Evolutionary conservation across 2,329 filamentous ascomycete genomes (phyloP), one percentile per base, ranked within the genome.

Genomic region (Raffaelea deltoideospora): DNA sequence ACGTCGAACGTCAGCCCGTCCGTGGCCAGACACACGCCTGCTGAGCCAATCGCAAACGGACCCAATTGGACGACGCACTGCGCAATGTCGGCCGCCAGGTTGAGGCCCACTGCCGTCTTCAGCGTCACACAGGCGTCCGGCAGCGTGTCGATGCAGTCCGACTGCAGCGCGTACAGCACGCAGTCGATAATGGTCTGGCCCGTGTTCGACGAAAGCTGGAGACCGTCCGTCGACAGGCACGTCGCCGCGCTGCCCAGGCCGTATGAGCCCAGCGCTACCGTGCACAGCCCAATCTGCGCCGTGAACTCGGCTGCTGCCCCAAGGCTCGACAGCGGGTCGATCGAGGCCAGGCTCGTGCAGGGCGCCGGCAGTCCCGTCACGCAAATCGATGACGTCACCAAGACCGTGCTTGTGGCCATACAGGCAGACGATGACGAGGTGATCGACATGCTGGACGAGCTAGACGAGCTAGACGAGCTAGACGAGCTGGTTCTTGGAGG

Each of bases 31-130:
- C 45, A 47, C 9, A 30, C 10, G 3, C 28, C 31, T 1, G 19
- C 39, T 0, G 18, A 23, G 15, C 45, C 45, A 2, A 41, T 22
- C 0, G 39, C 44, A 13, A 43, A 46, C 5, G 41, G 41, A 9
- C 45, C 45, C 29, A 47, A 37, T 7, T 34, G 37, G 0, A 33
- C n/a, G 3, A 32, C 15, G 17, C 45, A 47, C 10, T 26, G 4
- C 1, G 35, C n/a, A 0, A 43, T 10, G 20, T 45, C 35, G 1
- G 28, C 17, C 2, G 37, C 5, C 3, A 47, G 37, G 9, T 6
- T 18, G 5, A 39, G 8, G 11, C 38, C 39, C 2, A 10, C 35
- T 6, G 29, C 33, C n/a, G 6, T 32, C 5, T 18, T 14, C 2
- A 47, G 28, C 3, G 14, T 23, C n/a, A 19, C 5, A 26, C 45